These are phyloP conservation scores for Inga laurina DNA, from an alignment of 306 rosid genomes.

Conservation along the genomic window DNA sequence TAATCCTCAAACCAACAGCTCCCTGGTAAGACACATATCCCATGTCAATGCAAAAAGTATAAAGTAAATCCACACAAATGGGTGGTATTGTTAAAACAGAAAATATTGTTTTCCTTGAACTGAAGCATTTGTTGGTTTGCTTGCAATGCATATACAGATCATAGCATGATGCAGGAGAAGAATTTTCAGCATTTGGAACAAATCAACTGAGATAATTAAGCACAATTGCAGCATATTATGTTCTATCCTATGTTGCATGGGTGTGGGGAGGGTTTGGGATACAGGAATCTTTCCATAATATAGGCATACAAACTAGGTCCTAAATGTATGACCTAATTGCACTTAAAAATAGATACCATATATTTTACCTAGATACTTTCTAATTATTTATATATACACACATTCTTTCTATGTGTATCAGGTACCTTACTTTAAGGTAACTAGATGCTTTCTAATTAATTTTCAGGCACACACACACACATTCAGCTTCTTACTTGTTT, in stretches of 20 bases:
- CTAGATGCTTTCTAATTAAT: no score
- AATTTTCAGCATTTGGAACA: slow-evolving; percentile 18
- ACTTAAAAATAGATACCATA: no score
- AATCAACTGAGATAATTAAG: slow-evolving; percentile 6
- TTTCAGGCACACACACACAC: no score
- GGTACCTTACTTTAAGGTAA: no score
- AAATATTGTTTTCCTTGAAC: slow-evolving; percentile 1
- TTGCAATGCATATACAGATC: slow-evolving; percentile 3
- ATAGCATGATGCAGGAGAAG: neutral
- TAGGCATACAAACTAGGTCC: no score
- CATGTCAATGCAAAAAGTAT: slow-evolving; percentile 36
- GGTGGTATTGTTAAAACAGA: neutral
- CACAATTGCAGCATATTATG: neutral
- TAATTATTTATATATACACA: no score
- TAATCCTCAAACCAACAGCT: slow-evolving; percentile 95
- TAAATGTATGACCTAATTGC: no score
- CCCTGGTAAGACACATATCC: slow-evolving; percentile 73
- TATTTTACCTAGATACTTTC: no score
- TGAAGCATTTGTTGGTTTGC: slow-evolving; percentile 22
- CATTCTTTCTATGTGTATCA: no score
- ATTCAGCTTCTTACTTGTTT: no score
- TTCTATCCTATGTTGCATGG: neutral
- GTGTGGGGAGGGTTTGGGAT: neutral
- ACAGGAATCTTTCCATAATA: neutral
- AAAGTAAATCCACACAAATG: slow-evolving; percentile 9